Base-by-base conservation (phyloP, 441 rosid species). In the Lepidium campestre region DNA sequence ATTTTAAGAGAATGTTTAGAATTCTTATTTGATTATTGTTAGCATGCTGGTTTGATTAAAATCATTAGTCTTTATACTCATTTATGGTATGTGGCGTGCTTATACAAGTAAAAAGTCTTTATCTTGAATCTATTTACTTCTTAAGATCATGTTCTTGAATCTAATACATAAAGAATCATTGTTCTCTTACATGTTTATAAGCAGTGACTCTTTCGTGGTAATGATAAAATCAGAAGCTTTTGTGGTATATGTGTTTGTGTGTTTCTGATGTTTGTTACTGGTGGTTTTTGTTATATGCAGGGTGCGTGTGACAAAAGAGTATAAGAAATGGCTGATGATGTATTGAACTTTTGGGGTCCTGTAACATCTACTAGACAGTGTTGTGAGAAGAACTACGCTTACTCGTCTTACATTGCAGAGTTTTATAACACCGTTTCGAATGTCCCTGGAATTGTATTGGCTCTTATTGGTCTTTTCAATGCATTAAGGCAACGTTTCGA, bases 401-500 rank as follows among this genome's bases (percentile, higher is more conserved):
- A 86, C 75, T 88, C 96, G 10, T 80, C 96, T 5, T 90, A 93
- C 70, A 79, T 89, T 41, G 98, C 98, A 1, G 98, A 93, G 75
- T 93, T 90, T 59, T 89, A 70, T 77, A 93, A 93, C 79, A 90
- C 98, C 32, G 39, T 86, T 27, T 93, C 97, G 20, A 89, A 81
- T 75, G 58, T 85, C 64, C 93, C 91, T 8, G 63, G 87, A 76
- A 82, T 90, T 75, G 77, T 88, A 31, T 76, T 93, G 74, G 97
- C 96, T 32, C 71, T 90, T 42, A 59, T 82, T 64, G 93, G 97
- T 71, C 95, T 93, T 36, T 34, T 85, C 70, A 88, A 82, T 85
- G 95, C 98, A 13, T 31, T 93, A 44, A 81, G 89, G 70, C 97
- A 93, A 68, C 85, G 84, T 32, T 91, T 93, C 72, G 98, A 93